These are phyloP conservation scores for Catharanthus roseus DNA, from an alignment of 257 asterid species.

Conservation along the genomic window DNA sequence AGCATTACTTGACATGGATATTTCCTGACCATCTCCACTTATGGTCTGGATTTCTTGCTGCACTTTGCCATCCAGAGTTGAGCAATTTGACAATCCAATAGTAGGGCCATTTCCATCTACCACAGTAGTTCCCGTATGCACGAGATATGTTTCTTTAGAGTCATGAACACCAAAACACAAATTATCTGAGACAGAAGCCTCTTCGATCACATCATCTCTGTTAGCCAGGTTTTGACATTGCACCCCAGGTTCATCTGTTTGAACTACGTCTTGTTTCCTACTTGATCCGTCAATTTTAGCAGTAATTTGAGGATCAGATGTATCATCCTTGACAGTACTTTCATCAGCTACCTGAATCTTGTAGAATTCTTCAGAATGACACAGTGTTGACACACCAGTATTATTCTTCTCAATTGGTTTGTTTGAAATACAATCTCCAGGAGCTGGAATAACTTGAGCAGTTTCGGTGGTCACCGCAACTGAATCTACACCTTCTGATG, in stretches of 20 bases:
- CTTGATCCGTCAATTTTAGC: conserved; percentile 19
- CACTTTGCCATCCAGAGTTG: conserved; percentile 23
- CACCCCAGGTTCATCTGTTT: conserved; percentile 25
- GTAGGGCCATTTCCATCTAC: conserved; percentile 16
- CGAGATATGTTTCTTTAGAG: conserved; percentile 10
- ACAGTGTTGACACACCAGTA: conserved; percentile 20
- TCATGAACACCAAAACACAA: conserved; percentile 21
- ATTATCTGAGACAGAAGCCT: conserved; percentile 22
- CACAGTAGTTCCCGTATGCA: conserved; percentile 22
- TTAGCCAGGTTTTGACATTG: conserved; percentile 15
- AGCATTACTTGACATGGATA: conserved; percentile 19
- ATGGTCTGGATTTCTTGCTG: conserved; percentile 21
- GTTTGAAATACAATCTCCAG: conserved; percentile 12
- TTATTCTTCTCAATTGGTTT: conserved; percentile 13
- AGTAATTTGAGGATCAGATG: conserved; percentile 21
- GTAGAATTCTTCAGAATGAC: conserved; percentile 15
- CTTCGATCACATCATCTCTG: conserved; percentile 24
- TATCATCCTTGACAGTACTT: conserved; percentile 21
- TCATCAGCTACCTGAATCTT: conserved; percentile 22
- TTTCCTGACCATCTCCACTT: conserved; percentile 24
- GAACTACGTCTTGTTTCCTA: conserved; percentile 16
- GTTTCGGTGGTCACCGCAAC: conserved; percentile 18
- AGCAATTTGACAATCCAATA: conserved; percentile 15
- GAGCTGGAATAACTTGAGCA: conserved; percentile 24
- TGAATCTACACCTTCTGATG: conserved; percentile 24